Percentiles rank a stretch among this genome's conserved stretches.
Conservation (phyloP, 2,329 filamentous ascomycete species). For the Dactylellina drechsleri region DNA sequence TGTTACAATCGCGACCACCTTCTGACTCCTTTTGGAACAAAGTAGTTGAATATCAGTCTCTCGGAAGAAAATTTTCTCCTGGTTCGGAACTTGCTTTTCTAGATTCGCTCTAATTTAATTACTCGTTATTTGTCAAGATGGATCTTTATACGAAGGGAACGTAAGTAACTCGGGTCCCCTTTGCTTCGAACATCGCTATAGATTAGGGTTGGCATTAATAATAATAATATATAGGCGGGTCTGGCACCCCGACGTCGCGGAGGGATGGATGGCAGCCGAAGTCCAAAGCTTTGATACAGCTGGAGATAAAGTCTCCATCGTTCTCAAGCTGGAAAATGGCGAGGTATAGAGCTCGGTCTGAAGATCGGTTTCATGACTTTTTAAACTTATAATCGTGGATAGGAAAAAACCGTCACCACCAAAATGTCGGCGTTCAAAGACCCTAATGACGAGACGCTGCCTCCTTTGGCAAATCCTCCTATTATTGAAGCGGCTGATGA, state of each 20-base stretch:
- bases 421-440: constrained; percentile 79
- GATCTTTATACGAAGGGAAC: constrained; percentile 51
- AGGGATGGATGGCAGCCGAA: constrained; percentile 98
- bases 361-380: constrained; percentile 8
- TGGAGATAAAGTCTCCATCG: constrained; percentile 85
- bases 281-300: constrained; percentile 84
- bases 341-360: constrained; percentile 70
- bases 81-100: background rate
- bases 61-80: constrained; percentile 30
- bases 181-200: background rate
- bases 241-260: constrained; percentile 95
- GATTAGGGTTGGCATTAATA: background rate
- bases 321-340: constrained; percentile 91
- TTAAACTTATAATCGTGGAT: constrained; percentile 50
- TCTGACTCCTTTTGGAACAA: constrained; percentile 3
- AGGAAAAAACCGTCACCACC: constrained; percentile 84
- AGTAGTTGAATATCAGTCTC: constrained; percentile 35
- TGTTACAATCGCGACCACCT: background rate
- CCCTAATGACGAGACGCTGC: constrained; percentile 79
- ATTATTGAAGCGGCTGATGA: constrained; percentile 99
- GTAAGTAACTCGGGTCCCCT: constrained; percentile 23
- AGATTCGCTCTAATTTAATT: constrained; percentile 32
- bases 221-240: constrained; percentile 73
- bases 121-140: constrained; percentile 36
- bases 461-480: constrained; percentile 95